A percentile compares a stretch with the other conserved stretches of the same genome.
phyloP scores from a whole-genome alignment of 768 basidiomycete species.

The Sistotremastrum suecicum region DNA sequence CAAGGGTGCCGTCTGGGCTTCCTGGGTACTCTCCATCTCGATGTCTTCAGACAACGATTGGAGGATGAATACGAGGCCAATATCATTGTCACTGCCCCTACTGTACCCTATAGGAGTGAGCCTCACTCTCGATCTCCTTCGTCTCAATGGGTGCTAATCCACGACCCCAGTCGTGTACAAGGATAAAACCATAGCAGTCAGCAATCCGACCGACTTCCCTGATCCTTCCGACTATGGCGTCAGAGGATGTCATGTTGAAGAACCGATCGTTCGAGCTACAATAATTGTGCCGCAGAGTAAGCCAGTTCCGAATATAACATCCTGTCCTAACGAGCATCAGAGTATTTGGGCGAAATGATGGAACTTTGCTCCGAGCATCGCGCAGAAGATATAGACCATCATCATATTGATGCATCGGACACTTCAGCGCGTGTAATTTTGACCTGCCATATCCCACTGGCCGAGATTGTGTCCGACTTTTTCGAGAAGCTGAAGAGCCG shows the following conservation, averaged over 20 bases:
- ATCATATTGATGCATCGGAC: slow-evolving; percentile 53
- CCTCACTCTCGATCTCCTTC: neutral
- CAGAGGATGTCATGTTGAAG: slow-evolving; percentile 66
- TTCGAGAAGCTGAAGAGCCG: slow-evolving; percentile 91
- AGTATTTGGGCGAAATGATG: slow-evolving; percentile 95
- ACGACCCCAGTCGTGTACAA: slow-evolving; percentile 50
- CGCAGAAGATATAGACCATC: slow-evolving; percentile 71
- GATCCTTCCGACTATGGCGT: slow-evolving; percentile 50
- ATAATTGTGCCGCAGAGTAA: slow-evolving; percentile 90
- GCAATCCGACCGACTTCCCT: slow-evolving; percentile 94
- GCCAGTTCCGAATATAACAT: slow-evolving; percentile 2
- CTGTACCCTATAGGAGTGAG: slow-evolving; percentile 82
- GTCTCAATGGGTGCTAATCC: neutral
- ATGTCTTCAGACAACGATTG: slow-evolving; percentile 86
- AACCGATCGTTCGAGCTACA: slow-evolving; percentile 85
- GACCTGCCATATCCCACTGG: slow-evolving; percentile 73
- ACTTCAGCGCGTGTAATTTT: slow-evolving; percentile 59
- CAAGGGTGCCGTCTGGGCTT: slow-evolving; percentile 94
- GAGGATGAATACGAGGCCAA: slow-evolving; percentile 96
- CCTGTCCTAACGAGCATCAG: slow-evolving; percentile 22
- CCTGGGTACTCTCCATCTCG: slow-evolving; percentile 92
- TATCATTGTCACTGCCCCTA: slow-evolving; percentile 90
- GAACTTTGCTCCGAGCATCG: slow-evolving; percentile 80
- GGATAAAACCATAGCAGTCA: slow-evolving; percentile 52
- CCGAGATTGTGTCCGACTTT: slow-evolving; percentile 90